Evolutionary conservation across 176 grass and related monocot genomes (phyloP).

Genomic region (Aegilops tauschii): DNA sequence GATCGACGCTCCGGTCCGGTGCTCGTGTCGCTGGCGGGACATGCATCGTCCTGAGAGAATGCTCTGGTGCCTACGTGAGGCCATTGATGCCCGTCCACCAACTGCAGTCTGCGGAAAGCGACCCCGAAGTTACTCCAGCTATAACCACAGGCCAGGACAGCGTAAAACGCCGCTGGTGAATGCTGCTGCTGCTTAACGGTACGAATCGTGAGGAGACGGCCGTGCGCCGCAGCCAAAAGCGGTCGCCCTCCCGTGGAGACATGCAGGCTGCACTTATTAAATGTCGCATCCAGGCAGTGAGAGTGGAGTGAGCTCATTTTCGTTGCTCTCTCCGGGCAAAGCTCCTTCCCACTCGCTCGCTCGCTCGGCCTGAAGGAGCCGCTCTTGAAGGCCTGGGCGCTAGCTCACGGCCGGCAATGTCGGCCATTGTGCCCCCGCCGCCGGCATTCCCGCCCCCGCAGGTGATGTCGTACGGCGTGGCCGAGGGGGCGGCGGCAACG

Average conservation of each 20-base stretch:
- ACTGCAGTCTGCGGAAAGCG: not conserved
- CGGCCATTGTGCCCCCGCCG: not conserved
- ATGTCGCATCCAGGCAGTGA: not conserved
- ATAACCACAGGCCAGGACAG: not conserved
- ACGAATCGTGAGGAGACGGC: not conserved
- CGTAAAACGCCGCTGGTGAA: not conserved
- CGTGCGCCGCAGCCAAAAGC: not conserved
- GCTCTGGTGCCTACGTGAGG: no score
- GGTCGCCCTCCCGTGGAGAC: not conserved
- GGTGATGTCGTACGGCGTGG: constrained; percentile 8
- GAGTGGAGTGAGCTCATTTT: not conserved
- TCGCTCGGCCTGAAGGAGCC: not conserved
- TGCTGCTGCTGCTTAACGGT: not conserved
- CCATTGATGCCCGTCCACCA: constrained; percentile 17
- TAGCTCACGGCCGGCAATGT: constrained; percentile 28
- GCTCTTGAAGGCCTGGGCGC: not conserved
- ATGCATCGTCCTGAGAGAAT: no score
- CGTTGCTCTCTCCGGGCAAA: not conserved
- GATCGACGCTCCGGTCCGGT: not conserved
- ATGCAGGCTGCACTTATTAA: constrained; percentile 5
- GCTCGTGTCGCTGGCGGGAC: not conserved
- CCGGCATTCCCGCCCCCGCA: constrained; percentile 24
- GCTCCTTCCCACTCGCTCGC: not conserved
- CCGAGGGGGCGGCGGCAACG: not conserved
- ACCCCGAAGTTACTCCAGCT: not conserved